Evolutionary conservation across 331 rosid genomes (phyloP), one percentile per base, ranked within the genome.

Genomic region (Acacia pycnantha): DNA sequence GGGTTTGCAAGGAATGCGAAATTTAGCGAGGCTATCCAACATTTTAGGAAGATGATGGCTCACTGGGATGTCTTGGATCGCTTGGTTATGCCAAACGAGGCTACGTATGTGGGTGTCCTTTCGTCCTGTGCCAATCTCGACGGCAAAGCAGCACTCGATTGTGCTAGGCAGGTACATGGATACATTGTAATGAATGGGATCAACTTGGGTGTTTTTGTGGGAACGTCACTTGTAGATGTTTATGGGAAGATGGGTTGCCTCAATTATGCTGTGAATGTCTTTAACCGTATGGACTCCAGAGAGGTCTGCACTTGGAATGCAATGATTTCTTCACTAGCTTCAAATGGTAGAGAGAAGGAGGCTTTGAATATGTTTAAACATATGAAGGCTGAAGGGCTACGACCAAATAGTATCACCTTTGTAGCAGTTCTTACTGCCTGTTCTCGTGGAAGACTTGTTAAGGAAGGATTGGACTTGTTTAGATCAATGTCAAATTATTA

Each of bases 261-360:
- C 65, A 82, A 35, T 37, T 77, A 77, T 71, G 87, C 90, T 12
- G 56, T 33, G 33, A 88, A 70, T 84, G 78, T 91, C 29, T 93
- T 89, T 46, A 40, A 82, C 73, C 59, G 35, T 41, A 85, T 87
- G 89, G 72, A 14, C n/a, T 65, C 72, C 24, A 91, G 70, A 81
- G 88, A 87, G 81, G 88, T 88, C 11, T 95, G 97, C 80, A 78
- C 90, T 73, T 93, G 97, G 97, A 94, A 91, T 82, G 94, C 92
- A 43, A 93, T 93, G 97, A 89, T 95, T 70, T 88, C 93, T 76
- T 83, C 92, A 1, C 79, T 91, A 56, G 86, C 97, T 76, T 88
- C 91, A 68, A 88, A 93, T 87, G 90, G 95, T 29, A 84, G 79
- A 68, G 97, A 88, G 40, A 5, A 35, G 79, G 88, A 91, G 64